A percentile compares a stretch with the other conserved stretches of the same genome.
Evolutionary conservation across 441 rosid species (phyloP).

Genomic region (Jatropha multifida): DNA sequence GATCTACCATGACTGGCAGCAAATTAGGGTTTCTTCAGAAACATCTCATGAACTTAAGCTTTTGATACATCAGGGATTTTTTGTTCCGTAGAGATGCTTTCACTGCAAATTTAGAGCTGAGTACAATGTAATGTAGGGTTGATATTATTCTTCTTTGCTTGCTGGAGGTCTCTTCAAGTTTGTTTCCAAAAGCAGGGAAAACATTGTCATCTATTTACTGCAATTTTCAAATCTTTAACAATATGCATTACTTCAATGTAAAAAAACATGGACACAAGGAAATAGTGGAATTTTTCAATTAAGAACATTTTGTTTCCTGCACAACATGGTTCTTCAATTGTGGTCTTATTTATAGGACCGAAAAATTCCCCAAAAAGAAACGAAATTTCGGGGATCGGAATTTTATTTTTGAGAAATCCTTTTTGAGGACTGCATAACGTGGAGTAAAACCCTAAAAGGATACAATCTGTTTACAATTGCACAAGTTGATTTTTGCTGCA

Average conservation of each 20-base stretch:
- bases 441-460: background rate
- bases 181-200: background rate
- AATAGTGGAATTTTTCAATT: background rate
- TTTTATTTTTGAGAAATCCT: too few species aligned
- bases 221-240: too few species aligned
- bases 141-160: background rate
- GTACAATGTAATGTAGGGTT: background rate
- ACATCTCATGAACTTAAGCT: conserved; percentile 6
- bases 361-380: background rate
- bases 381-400: too few species aligned
- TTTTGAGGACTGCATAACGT: too few species aligned
- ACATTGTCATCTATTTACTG: background rate
- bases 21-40: background rate
- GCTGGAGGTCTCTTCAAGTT: background rate
- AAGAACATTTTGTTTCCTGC: background rate
- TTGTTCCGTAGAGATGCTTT: background rate
- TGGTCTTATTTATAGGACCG: background rate
- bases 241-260: background rate
- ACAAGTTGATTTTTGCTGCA: background rate
- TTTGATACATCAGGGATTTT: background rate
- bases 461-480: background rate
- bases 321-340: background rate
- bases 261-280: background rate
- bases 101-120: background rate
- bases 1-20: conserved; percentile 43